These are phyloP conservation scores for Bryoerythrophyllum caledonicum DNA, from an alignment of 225 moss, liverwort and hornwort species.

Conservation along the genomic window DNA sequence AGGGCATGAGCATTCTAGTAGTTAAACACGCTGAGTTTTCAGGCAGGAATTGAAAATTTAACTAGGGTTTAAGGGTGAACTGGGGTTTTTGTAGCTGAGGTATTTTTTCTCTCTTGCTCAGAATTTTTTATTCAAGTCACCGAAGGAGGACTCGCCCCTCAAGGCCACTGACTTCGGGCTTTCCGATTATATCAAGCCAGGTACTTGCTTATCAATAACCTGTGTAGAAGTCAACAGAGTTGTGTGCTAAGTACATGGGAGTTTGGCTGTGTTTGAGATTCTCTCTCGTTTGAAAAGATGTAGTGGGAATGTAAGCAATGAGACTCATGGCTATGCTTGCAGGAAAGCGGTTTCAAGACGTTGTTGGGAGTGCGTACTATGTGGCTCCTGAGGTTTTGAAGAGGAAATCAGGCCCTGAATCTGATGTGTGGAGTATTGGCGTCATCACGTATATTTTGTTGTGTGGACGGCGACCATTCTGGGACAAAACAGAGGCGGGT, in stretches of 20 bases:
- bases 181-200: constrained; percentile 57
- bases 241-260: no score
- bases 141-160: constrained; percentile 50
- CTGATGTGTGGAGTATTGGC: constrained; percentile 65
- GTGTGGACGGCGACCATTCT: constrained; percentile 59
- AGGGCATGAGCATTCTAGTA: background rate
- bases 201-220: constrained; percentile 14
- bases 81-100: constrained; percentile 8
- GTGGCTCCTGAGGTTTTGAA: constrained; percentile 61
- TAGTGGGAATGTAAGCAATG: background rate
- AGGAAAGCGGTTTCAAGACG: constrained; percentile 59
- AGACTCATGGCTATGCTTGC: background rate
- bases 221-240: background rate
- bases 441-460: constrained; percentile 60
- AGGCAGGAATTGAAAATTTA: no score
- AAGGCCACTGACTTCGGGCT: constrained; percentile 65
- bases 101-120: constrained; percentile 1
- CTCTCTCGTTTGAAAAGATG: background rate
- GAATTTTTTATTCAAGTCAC: constrained; percentile 59
- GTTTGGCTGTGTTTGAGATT: background rate
- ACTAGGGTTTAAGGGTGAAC: no score
- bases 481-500: constrained; percentile 59
- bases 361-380: constrained; percentile 62
- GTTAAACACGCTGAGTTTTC: no score
- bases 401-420: constrained; percentile 53